Conservation (phyloP, 78 protist genomes). For the Bigelowiella natans region DNA sequence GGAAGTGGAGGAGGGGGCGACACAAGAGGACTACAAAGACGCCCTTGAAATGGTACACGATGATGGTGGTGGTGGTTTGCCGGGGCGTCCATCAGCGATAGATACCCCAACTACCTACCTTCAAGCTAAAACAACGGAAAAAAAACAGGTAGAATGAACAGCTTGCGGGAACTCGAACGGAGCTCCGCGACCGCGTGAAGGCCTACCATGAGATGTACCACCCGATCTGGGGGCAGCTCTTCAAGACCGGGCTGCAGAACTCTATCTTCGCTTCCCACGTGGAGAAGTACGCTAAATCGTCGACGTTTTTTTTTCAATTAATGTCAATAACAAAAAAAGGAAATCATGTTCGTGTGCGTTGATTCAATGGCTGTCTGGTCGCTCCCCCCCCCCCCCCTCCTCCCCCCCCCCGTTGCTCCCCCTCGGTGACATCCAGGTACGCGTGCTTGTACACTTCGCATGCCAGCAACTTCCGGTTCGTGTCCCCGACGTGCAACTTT, state of each 20-base stretch:
- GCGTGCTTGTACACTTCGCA: slow-evolving; percentile 39
- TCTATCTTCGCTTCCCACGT: slow-evolving; percentile 34
- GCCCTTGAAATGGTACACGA: not conserved
- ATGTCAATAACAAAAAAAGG: not conserved
- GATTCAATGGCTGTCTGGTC: too few species aligned
- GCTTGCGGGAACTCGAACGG: not conserved
- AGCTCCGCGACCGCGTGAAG: not conserved
- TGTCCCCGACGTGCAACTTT: not conserved
- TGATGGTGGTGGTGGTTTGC: too few species aligned
- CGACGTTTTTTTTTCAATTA: too few species aligned
- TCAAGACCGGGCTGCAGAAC: slow-evolving; percentile 36
- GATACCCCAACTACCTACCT: too few species aligned
- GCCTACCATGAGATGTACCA: slow-evolving; percentile 13
- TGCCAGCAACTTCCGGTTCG: not conserved
- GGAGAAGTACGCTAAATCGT: too few species aligned
- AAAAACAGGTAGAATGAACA: too few species aligned
- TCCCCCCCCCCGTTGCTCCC: not conserved
- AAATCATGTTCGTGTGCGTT: not conserved
- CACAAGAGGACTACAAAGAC: not conserved
- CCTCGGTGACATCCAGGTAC: slow-evolving; percentile 6
- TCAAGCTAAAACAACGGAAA: too few species aligned
- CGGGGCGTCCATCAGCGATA: too few species aligned
- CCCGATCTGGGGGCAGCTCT: slow-evolving; percentile 25
- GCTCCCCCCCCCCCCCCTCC: not conserved
- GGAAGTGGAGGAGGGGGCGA: not conserved